Evolutionary conservation across 192 early-diverging fungal species (phyloP), one percentile per base, ranked within the genome.

Genomic region (Podila clonocystis): DNA sequence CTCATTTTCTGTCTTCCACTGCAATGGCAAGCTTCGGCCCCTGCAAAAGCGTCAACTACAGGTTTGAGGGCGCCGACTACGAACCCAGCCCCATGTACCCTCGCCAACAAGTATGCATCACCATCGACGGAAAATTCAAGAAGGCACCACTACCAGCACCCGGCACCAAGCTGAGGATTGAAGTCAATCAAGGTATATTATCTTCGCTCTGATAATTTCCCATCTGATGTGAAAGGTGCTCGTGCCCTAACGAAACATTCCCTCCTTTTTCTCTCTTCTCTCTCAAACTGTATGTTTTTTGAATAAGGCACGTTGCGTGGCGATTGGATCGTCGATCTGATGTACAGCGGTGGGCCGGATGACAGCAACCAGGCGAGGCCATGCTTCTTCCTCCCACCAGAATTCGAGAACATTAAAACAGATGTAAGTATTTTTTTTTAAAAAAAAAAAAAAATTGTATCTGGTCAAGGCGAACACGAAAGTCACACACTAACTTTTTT

Each of bases 351-450:
- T 15, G 41, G 15, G 11, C 8, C 12, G 13, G 33, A 50, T 57
- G 26, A 36, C 9, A 50, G 55, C 19, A 22, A 36, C 5, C 20
- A 50, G 26, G 62, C 17, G 1, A 45, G 48, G 41, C 13, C 58
- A 29, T 69, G 67, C 58, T 61, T 69, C 58, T 69, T 49, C n/a
- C 29, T 69, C 26, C 48, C 67, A 22, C 36, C 67, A 11, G 5
- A 49, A 0, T 34, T 69, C 45, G 13, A 0, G 15, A 4, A 5
- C 41, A 19, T 28, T 0, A 5, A 34, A 7, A 1, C 0, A 36
- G 65, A 31, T 20, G 48, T 67, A 67, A 9, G 61, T 63, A 22
- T 38, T 33, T 3, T 17, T 38, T 9, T 38, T 15, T 45, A 9
- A 38, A 2, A 38, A 38, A 8, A 38, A n/a, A n/a, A n/a, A n/a